Conservation (phyloP, 192 early-diverging fungal species). For the Endogone sp. region DNA sequence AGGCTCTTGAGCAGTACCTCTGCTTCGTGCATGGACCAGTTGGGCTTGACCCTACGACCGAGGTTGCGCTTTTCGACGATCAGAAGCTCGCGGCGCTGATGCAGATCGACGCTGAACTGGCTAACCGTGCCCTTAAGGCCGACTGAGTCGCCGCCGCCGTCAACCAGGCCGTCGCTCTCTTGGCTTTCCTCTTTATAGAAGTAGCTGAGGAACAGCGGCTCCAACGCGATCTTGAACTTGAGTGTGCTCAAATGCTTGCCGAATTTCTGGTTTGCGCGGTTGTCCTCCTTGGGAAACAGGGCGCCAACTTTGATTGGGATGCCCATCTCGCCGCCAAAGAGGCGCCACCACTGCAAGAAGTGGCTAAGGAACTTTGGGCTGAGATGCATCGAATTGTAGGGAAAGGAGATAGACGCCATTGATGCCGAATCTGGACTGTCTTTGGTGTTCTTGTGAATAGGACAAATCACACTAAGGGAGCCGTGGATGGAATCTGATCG, state of each 20-base stretch:
- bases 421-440: conserved; percentile 1
- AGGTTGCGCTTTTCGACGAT: conserved; percentile 11
- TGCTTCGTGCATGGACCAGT: conserved; percentile 35
- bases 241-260: conserved; percentile 33
- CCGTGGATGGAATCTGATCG: conserved; percentile 42
- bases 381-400: conserved; percentile 34
- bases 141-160: conserved; percentile 21
- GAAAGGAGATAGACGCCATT: not conserved
- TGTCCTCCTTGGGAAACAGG: conserved; percentile 30
- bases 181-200: conserved; percentile 27
- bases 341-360: conserved; percentile 28
- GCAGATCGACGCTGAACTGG: conserved; percentile 33
- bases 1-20: conserved; percentile 33
- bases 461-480: conserved; percentile 31
- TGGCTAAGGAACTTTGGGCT: conserved; percentile 32
- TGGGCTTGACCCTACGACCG: conserved; percentile 26
- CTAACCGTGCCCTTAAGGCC: conserved; percentile 35
- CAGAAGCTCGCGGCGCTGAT: conserved; percentile 26
- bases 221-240: conserved; percentile 36
- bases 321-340: conserved; percentile 41
- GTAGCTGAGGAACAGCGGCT: conserved; percentile 26
- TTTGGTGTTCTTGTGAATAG: conserved; percentile 9
- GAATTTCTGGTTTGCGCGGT: conserved; percentile 29
- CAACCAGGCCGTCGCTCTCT: conserved; percentile 9
- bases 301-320: conserved; percentile 30